phyloP scores from a whole-genome alignment of 495 filamentous ascomycete species.

The Aspergillus ostianus region DNA sequence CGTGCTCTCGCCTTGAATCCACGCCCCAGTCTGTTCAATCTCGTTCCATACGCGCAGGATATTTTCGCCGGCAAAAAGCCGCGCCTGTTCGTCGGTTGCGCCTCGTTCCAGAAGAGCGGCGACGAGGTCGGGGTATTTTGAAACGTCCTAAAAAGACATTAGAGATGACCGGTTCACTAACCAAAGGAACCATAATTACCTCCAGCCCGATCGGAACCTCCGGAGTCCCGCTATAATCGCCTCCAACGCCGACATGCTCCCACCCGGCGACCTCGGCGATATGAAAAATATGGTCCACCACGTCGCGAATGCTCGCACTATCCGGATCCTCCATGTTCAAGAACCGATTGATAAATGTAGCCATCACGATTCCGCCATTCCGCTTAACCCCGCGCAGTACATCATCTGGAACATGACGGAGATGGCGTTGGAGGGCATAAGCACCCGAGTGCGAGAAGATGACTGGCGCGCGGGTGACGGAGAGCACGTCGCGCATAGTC shows the following conservation, averaged over 20 bases:
- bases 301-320: constrained; percentile 62
- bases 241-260: constrained; percentile 71
- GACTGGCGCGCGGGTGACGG: constrained; percentile 60
- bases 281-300: constrained; percentile 67
- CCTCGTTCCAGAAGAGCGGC: constrained; percentile 62
- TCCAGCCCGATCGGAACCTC: constrained; percentile 22
- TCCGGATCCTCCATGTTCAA: constrained; percentile 52
- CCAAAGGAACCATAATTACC: not conserved
- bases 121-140: constrained; percentile 69
- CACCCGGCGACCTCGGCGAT: constrained; percentile 69
- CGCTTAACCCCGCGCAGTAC: constrained; percentile 62
- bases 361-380: constrained; percentile 66
- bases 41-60: constrained; percentile 64
- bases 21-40: constrained; percentile 37
- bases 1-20: not conserved
- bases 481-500: constrained; percentile 68
- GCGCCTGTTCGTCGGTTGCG: constrained; percentile 55
- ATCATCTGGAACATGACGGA: constrained; percentile 71
- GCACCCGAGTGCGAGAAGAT: constrained; percentile 74
- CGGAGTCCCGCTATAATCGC: constrained; percentile 66
- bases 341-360: constrained; percentile 71
- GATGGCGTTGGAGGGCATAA: constrained; percentile 64
- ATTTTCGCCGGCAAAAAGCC: constrained; percentile 61
- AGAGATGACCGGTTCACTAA: too few species aligned
- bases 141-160: constrained; percentile 57